A percentile compares a stretch with the other conserved stretches of the same genome.
These are phyloP conservation scores for Penicillium polonicum DNA, from an alignment of 2,329 filamentous ascomycete genomes.

Conservation along the genomic window DNA sequence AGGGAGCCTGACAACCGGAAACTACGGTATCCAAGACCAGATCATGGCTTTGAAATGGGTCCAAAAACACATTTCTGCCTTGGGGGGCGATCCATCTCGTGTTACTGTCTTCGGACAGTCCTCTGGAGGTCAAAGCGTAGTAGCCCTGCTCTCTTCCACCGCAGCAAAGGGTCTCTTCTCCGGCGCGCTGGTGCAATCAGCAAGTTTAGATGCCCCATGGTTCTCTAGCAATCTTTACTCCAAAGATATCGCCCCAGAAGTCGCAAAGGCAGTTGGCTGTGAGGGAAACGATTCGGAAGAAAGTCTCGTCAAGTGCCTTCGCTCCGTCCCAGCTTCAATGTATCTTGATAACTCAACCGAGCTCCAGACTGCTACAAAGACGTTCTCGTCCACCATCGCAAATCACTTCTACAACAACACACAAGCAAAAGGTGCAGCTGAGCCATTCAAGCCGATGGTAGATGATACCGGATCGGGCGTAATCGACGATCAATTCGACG, in stretches of 20 bases:
- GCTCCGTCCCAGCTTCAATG: slow-evolving; percentile 20
- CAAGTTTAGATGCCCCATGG: slow-evolving; percentile 29
- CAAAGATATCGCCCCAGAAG: slow-evolving; percentile 19
- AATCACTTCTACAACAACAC: slow-evolving; percentile 19
- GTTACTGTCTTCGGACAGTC: slow-evolving; percentile 40
- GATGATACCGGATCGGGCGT: slow-evolving; percentile 26
- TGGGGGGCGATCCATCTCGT: slow-evolving; percentile 32
- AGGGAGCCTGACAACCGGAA: slow-evolving; percentile 36
- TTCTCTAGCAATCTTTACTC: slow-evolving; percentile 27
- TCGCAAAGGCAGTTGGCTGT: slow-evolving; percentile 27
- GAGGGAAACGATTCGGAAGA: slow-evolving; percentile 13
- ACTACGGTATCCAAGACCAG: slow-evolving; percentile 35
- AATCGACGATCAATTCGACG: slow-evolving; percentile 31
- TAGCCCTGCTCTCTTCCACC: slow-evolving; percentile 28
- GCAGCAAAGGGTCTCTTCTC: slow-evolving; percentile 29
- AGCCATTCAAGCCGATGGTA: slow-evolving; percentile 31
- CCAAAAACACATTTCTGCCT: slow-evolving; percentile 26
- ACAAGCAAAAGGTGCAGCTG: slow-evolving; percentile 19
- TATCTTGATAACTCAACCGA: slow-evolving; percentile 26
- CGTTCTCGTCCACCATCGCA: slow-evolving; percentile 11
- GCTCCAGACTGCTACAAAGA: slow-evolving; percentile 9
- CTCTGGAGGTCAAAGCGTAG: slow-evolving; percentile 53
- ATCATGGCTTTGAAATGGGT: slow-evolving; percentile 33
- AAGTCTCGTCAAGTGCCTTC: slow-evolving; percentile 23
- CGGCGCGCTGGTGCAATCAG: slow-evolving; percentile 29